A percentile compares a stretch with the other conserved stretches of the same genome.
phyloP scores from a whole-genome alignment of 129 eudicot species.

The Rutidosis leptorrhynchoides region DNA sequence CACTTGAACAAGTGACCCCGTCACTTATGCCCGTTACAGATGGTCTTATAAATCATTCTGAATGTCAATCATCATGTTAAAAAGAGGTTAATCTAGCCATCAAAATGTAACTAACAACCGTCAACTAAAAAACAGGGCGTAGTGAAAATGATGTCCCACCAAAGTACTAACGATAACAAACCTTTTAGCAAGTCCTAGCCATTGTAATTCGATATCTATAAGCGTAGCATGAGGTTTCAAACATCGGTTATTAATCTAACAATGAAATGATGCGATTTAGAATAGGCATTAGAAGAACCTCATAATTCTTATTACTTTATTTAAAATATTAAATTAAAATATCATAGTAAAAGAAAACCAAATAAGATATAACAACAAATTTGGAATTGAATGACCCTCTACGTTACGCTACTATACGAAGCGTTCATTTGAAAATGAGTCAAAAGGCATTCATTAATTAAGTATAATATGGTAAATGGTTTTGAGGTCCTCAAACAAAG shows the following conservation, averaged over 20 bases:
- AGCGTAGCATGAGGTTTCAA: neutral
- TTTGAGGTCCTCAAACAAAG: constrained; percentile 25
- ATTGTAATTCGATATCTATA: too few species aligned
- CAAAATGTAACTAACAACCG: neutral
- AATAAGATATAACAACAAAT: neutral
- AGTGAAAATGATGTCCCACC: neutral
- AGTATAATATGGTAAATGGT: neutral
- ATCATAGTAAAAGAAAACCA: neutral
- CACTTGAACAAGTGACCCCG: too few species aligned
- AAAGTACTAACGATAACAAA: too few species aligned
- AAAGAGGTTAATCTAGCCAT: too few species aligned
- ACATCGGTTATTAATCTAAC: neutral
- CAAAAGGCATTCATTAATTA: constrained; percentile 17
- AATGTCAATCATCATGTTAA: too few species aligned
- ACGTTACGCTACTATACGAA: constrained; percentile 34
- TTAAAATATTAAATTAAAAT: neutral
- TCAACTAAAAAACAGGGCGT: too few species aligned
- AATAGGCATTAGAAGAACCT: neutral
- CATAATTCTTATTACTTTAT: neutral
- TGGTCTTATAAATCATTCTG: too few species aligned
- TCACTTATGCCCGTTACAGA: too few species aligned
- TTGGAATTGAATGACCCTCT: constrained; percentile 13
- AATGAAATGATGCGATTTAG: neutral
- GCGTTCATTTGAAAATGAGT: constrained; percentile 29
- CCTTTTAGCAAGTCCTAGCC: neutral